These are phyloP conservation scores for Coprinopsis marcescibilis DNA, from an alignment of 768 basidiomycete species.

Conservation along the genomic window DNA sequence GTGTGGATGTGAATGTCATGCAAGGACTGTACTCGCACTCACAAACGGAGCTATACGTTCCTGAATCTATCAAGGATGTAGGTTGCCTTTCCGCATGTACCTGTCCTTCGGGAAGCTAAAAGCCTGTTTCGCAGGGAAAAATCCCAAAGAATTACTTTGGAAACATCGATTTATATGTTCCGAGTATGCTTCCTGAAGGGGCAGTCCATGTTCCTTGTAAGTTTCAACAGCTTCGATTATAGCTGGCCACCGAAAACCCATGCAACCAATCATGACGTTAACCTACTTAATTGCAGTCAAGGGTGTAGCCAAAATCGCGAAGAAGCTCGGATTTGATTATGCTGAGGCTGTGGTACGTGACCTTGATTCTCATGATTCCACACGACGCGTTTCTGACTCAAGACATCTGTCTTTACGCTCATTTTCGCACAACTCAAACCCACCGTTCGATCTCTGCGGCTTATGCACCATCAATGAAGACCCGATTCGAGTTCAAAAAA, in stretches of 20 bases:
- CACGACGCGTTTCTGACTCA: neutral
- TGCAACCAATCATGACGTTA: neutral
- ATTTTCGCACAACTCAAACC: conserved; percentile 10
- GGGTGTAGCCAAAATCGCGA: conserved; percentile 83
- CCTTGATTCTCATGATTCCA: neutral
- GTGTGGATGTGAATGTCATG: conserved; percentile 39
- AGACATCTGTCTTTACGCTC: neutral
- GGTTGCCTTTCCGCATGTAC: conserved; percentile 23
- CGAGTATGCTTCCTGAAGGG: conserved; percentile 89
- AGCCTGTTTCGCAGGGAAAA: conserved; percentile 55
- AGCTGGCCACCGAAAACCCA: neutral
- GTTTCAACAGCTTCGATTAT: conserved; percentile 24
- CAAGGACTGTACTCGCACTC: conserved; percentile 82
- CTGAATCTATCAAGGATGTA: conserved; percentile 81
- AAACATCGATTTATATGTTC: conserved; percentile 93
- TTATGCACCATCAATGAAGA: conserved; percentile 41
- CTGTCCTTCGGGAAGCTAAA: conserved; percentile 1
- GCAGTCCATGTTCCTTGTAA: conserved; percentile 87
- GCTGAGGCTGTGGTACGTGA: conserved; percentile 93
- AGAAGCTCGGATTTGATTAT: conserved; percentile 79
- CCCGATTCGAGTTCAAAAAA: conserved; percentile 95
- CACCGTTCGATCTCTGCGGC: neutral
- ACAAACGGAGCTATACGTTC: conserved; percentile 80
- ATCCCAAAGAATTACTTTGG: conserved; percentile 96
- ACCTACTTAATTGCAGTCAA: conserved; percentile 60